phyloP scores from a whole-genome alignment of 441 rosid genomes.

The Gossypium schwendimanii region DNA sequence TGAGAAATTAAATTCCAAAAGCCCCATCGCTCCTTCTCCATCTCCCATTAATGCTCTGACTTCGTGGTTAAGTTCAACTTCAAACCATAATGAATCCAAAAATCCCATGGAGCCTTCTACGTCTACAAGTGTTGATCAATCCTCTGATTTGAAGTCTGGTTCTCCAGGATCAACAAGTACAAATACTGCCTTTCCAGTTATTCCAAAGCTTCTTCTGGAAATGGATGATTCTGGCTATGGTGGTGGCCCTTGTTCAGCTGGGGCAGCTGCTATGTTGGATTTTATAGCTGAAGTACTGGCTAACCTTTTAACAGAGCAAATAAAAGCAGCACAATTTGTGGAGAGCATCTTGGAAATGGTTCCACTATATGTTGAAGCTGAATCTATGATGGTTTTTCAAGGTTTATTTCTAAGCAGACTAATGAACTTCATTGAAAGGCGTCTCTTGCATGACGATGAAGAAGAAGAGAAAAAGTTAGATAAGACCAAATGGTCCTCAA shows the following conservation, averaged over 20 bases:
- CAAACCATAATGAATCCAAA: conserved; percentile 53
- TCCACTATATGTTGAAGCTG: conserved; percentile 61
- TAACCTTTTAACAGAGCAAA: conserved; percentile 83
- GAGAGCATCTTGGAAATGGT: conserved; percentile 67
- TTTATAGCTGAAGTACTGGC: conserved; percentile 80
- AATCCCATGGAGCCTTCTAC: conserved; percentile 46
- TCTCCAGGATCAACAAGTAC: conserved; percentile 38
- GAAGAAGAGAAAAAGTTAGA: conserved; percentile 93
- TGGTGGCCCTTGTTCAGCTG: conserved; percentile 87
- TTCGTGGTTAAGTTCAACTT: conserved; percentile 66
- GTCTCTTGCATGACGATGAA: conserved; percentile 97
- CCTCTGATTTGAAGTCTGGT: conserved; percentile 43
- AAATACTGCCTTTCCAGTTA: conserved; percentile 35
- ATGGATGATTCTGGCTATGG: conserved; percentile 75
- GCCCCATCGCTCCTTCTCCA: conserved; percentile 44
- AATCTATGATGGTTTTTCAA: conserved; percentile 65
- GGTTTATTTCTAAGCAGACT: conserved; percentile 73
- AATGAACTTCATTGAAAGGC: conserved; percentile 98
- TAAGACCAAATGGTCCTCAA: conserved; percentile 86
- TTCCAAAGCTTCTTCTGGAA: conserved; percentile 53
- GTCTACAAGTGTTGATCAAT: conserved; percentile 41
- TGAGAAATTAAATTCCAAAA: conserved; percentile 68
- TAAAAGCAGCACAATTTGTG: conserved; percentile 54
- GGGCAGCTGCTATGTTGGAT: conserved; percentile 71
- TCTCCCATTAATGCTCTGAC: conserved; percentile 77